Evolutionary conservation across 495 filamentous ascomycete genomes (phyloP), one percentile per base, ranked within the genome.

Genomic region (Trypethelium eluteriae): DNA sequence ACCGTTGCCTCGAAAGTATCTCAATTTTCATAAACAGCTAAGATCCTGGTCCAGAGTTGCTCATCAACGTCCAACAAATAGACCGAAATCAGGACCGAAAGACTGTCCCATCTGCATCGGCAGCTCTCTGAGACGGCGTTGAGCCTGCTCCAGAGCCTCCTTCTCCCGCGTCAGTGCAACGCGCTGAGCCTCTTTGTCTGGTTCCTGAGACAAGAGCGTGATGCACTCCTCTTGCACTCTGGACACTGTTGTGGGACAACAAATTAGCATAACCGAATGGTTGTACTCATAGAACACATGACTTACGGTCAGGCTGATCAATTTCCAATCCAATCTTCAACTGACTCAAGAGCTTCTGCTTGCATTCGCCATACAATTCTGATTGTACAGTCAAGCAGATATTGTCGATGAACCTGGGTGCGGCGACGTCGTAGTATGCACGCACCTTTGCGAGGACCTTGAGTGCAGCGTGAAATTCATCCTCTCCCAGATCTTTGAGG

Each of bases 371-470:
- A 49, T 85, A 80, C 10, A 87, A 66, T 57, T 82, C 81, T 0
- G 70, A 72, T 25, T 83, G 72, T 0, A 85, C 75, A 1, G 75
- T 74, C 66, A 80, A 76, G 39, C 79, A 82, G 0, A 86, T 70
- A 0, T 74, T 69, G 41, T 86, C 83, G 0, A 82, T 68, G 59
- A 85, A 82, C 12, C 83, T 72, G 2, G 69, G 74, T 35, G 74
- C 80, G 0, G 84, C 84, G 16, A 84, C 72, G 10, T 82, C 76
- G 62, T 88, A 88, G 66, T 86, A 86, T 0, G 76, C 82, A 5
- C 78, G 72, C 0, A 81, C 73, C 18, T 70, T 76, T 1, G 82
- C 79, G 73, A 88, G 81, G 68, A 82, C 81, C 1, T 78, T 71
- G 0, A 88, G 64, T 47, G 85, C 82, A 2, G 77, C 72, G 0